phyloP scores from a whole-genome alignment of 495 filamentous ascomycete genomes.

The Xylaria sp. region DNA sequence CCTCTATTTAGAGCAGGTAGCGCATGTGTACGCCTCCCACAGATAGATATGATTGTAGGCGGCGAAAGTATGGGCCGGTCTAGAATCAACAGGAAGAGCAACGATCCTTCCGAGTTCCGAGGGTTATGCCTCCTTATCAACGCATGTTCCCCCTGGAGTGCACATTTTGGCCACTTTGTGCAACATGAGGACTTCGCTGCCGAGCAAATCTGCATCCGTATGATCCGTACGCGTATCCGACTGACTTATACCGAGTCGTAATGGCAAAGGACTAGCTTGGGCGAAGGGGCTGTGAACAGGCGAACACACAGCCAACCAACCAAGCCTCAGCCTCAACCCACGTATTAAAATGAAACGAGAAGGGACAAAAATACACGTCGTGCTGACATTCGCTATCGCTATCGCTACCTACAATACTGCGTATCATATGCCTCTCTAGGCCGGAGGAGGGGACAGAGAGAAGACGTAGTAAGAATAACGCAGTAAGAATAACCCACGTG shows the following conservation, averaged over 20 bases:
- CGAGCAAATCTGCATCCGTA: background rate
- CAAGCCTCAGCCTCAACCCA: background rate
- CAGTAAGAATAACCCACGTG: too few relatives aligned
- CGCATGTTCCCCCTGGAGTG: background rate
- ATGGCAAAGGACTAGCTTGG: background rate
- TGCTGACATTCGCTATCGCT: background rate
- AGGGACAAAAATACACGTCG: background rate
- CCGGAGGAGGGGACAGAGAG: background rate
- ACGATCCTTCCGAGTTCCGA: background rate
- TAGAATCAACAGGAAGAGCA: background rate
- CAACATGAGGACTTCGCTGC: background rate
- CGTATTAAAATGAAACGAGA: background rate
- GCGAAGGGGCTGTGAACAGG: background rate
- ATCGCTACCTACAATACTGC: background rate
- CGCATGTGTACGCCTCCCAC: background rate
- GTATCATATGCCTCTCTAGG: too few relatives aligned
- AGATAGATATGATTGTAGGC: background rate
- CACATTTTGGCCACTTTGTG: background rate
- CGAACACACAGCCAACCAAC: background rate
- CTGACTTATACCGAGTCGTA: too few relatives aligned
- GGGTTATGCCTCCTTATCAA: background rate
- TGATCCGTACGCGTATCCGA: too few relatives aligned
- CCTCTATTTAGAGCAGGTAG: background rate
- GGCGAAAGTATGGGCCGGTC: background rate
- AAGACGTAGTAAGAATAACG: too few relatives aligned